Conservation (phyloP, 371 early-diverging fungal species). For the Capillidium heterosporum region DNA sequence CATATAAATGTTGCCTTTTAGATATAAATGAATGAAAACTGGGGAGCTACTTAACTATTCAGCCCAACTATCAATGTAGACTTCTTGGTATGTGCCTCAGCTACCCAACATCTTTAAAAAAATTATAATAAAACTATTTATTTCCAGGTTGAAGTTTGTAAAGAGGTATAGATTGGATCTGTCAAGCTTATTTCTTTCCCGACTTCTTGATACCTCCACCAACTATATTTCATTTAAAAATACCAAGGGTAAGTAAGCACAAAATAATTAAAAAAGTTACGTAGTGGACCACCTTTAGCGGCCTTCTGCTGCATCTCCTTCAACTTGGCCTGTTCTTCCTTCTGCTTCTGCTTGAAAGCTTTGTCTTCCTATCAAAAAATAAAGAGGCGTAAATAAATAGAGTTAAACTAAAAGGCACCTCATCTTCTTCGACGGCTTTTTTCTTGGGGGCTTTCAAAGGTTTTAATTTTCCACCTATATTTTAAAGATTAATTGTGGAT, state of each 20-base stretch:
- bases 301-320: conserved; percentile 66
- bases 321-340: conserved; percentile 62
- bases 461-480: conserved; percentile 53
- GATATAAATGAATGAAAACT: no score
- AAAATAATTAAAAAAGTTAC: conserved; percentile 21
- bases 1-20: no score
- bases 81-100: no score
- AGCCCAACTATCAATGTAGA: no score
- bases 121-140: no score
- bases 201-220: conserved; percentile 63
- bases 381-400: background rate
- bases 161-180: no score
- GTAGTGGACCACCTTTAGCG: conserved; percentile 51
- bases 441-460: conserved; percentile 67
- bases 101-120: no score
- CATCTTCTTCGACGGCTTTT: conserved; percentile 33
- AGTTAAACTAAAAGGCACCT: conserved; percentile 14
- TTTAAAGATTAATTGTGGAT: background rate
- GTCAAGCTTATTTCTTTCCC: conserved; percentile 49
- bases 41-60: no score
- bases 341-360: conserved; percentile 66
- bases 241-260: background rate
- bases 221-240: conserved; percentile 14
- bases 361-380: conserved; percentile 30
- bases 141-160: no score